Evolutionary conservation across 176 grass and related monocot genomes (phyloP).

Genomic region (Aegilops umbellulata): DNA sequence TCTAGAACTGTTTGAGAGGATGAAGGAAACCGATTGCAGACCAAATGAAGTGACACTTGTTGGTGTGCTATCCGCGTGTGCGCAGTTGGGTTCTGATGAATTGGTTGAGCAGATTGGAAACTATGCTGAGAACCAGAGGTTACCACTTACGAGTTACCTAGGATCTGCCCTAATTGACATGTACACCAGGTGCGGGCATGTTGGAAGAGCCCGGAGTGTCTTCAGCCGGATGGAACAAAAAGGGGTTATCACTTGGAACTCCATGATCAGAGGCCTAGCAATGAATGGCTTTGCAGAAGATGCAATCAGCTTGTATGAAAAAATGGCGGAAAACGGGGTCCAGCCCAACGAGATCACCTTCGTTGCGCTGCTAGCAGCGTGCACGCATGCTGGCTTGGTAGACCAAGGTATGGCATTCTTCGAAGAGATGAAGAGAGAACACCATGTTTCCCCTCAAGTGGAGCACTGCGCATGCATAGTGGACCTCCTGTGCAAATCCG

Average conservation of each 20-base stretch:
- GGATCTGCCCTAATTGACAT: constrained; percentile 73
- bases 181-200: constrained; percentile 72
- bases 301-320: constrained; percentile 39
- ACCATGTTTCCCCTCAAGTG: constrained; percentile 55
- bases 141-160: constrained; percentile 53
- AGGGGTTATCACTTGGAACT: constrained; percentile 77
- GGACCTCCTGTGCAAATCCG: constrained; percentile 77
- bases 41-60: constrained; percentile 82
- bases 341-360: constrained; percentile 74
- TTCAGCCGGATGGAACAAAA: constrained; percentile 71
- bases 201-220: constrained; percentile 51
- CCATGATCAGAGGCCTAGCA: constrained; percentile 81
- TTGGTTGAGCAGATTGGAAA: constrained; percentile 60
- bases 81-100: constrained; percentile 66
- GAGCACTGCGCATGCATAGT: constrained; percentile 82
- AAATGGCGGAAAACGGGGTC: constrained; percentile 46
- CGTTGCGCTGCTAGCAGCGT: constrained; percentile 60
- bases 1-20: constrained; percentile 75
- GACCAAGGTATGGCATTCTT: constrained; percentile 61
- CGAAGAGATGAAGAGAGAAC: constrained; percentile 43
- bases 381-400: constrained; percentile 74
- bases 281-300: constrained; percentile 71
- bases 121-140: constrained; percentile 49
- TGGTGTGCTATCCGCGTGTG: constrained; percentile 70
- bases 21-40: constrained; percentile 62